Evolutionary conservation across 2,329 filamentous ascomycete species (phyloP).

Genomic region (Acephala macrosclerotiorum): DNA sequence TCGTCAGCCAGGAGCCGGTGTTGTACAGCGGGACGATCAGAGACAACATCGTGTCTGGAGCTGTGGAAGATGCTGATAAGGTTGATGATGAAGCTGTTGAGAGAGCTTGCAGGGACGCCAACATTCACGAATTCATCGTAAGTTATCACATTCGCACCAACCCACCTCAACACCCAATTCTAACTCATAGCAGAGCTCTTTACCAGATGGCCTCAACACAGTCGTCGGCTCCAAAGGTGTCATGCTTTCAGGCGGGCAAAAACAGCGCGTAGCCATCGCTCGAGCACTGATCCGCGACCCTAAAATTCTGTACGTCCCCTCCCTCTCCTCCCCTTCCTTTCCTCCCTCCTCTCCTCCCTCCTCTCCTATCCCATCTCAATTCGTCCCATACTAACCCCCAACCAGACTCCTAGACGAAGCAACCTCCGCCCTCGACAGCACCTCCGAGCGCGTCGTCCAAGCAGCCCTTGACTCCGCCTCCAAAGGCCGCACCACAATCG

Average conservation of each 20-base stretch:
- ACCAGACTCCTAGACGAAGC: conserved; percentile 75
- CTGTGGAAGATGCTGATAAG: conserved; percentile 62
- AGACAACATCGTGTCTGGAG: conserved; percentile 57
- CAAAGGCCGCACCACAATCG: conserved; percentile 69
- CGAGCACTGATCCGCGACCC: conserved; percentile 86
- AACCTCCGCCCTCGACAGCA: conserved; percentile 77
- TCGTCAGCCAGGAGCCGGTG: conserved; percentile 15
- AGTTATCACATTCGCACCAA: conserved; percentile 56
- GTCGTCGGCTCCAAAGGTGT: conserved; percentile 85
- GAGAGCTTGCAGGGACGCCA: conserved; percentile 55
- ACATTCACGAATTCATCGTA: conserved; percentile 60
- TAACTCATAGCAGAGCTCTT: not conserved
- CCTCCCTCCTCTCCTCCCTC: too few species aligned
- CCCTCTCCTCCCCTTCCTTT: not conserved
- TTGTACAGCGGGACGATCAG: conserved; percentile 9
- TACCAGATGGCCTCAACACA: conserved; percentile 77
- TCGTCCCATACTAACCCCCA: not conserved
- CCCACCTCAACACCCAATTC: conserved; percentile 45
- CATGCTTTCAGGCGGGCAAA: conserved; percentile 87
- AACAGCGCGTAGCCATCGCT: conserved; percentile 89
- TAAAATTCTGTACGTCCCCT: conserved; percentile 64
- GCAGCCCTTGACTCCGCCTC: conserved; percentile 59
- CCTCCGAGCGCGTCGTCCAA: conserved; percentile 80
- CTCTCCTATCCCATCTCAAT: too few species aligned
- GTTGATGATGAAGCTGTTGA: conserved; percentile 51